Conservation (phyloP, 1,284 basidiomycete genomes). For the Mycena sp. region DNA sequence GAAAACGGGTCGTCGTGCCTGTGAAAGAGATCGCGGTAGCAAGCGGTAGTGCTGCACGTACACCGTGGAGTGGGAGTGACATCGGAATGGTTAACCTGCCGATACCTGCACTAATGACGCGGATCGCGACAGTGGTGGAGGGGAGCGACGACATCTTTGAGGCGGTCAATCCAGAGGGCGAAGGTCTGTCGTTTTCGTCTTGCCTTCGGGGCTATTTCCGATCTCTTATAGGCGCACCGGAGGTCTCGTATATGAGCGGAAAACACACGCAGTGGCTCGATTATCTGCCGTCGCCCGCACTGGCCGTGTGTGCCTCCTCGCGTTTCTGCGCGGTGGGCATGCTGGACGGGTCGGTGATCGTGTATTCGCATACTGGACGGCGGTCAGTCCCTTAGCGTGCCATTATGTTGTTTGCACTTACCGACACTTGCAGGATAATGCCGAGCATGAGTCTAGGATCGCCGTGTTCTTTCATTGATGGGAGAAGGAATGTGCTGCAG, state of each 20-base stretch:
- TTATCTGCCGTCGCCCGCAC: slow-evolving; percentile 77
- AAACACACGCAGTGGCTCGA: slow-evolving; percentile 89
- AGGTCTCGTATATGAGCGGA: slow-evolving; percentile 71
- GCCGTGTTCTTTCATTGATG: slow-evolving; percentile 75
- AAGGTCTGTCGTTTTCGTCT: slow-evolving; percentile 51
- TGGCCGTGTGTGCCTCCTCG: slow-evolving; percentile 71
- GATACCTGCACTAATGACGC: slow-evolving; percentile 66
- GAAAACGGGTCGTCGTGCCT: slow-evolving; percentile 34
- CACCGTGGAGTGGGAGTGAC: slow-evolving; percentile 14
- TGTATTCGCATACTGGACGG: slow-evolving; percentile 85
- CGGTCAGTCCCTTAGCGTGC: slow-evolving; percentile 69
- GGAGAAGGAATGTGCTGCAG: slow-evolving; percentile 70
- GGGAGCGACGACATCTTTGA: slow-evolving; percentile 78
- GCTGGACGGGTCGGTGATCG: slow-evolving; percentile 79
- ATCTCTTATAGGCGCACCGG: slow-evolving; percentile 60
- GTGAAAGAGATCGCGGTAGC: slow-evolving; percentile 19
- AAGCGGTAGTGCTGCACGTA: not conserved
- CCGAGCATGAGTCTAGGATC: slow-evolving; percentile 79
- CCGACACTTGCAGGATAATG: slow-evolving; percentile 62
- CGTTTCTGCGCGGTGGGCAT: slow-evolving; percentile 80
- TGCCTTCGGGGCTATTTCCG: slow-evolving; percentile 14
- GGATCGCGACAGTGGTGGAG: slow-evolving; percentile 66
- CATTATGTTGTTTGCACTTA: slow-evolving; percentile 11
- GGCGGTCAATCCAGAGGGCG: slow-evolving; percentile 79
- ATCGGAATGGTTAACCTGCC: slow-evolving; percentile 45